Conservation (phyloP, 768 basidiomycete genomes). For the Guyanaporus albipodus region DNA sequence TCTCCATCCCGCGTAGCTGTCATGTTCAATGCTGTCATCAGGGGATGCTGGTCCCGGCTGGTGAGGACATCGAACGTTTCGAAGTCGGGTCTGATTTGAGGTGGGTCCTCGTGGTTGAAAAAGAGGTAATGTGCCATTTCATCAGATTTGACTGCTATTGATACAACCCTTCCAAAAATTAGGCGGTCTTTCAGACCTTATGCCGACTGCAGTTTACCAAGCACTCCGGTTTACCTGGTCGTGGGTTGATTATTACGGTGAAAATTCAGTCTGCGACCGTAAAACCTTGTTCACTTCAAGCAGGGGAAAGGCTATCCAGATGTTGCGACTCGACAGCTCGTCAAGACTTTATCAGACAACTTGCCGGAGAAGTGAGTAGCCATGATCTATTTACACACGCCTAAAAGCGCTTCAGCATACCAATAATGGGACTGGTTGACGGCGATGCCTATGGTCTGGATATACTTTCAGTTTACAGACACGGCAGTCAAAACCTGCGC, state of each 20-base stretch:
- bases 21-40: constrained; percentile 26
- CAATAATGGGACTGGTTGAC: constrained; percentile 79
- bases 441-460: constrained; percentile 91
- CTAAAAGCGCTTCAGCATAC: constrained; percentile 48
- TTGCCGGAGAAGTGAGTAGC: constrained; percentile 54
- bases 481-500: constrained; percentile 66
- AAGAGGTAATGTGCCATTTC: constrained; percentile 58
- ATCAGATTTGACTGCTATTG: background rate
- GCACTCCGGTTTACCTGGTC: constrained; percentile 48
- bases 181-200: constrained; percentile 95
- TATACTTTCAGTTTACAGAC: constrained; percentile 84
- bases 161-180: constrained; percentile 3
- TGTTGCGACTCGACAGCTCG: constrained; percentile 81
- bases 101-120: constrained; percentile 91
- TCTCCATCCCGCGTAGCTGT: background rate
- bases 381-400: background rate
- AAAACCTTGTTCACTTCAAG: constrained; percentile 3
- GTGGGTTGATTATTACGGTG: constrained; percentile 79
- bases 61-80: constrained; percentile 66
- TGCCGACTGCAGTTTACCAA: constrained; percentile 53
- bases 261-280: background rate
- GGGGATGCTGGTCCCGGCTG: constrained; percentile 74
- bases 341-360: constrained; percentile 64
- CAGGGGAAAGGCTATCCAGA: constrained; percentile 99
- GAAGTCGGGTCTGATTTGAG: constrained; percentile 48